Evolutionary conservation across 345 rosid genomes (phyloP), one percentile per base, ranked within the genome.

Genomic region (Nasturtium officinale): DNA sequence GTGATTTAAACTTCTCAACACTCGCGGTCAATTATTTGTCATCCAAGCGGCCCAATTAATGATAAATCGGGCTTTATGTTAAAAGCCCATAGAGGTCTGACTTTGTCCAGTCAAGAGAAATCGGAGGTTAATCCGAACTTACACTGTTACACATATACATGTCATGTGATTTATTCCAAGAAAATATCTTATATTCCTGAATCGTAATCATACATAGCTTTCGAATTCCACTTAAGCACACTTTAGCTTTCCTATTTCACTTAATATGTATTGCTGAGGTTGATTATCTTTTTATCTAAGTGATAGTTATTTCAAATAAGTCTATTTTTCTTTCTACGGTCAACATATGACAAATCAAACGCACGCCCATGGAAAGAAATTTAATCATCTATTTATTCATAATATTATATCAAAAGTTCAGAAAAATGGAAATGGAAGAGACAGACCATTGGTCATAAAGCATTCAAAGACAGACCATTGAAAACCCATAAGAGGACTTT

Each of bases 1-100:
- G 80, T 28, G 61, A 77, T 77, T 77, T 67, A 77, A 76, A 70
- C 51, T 43, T 6, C 23, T 23, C 21, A 13, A 12, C 58, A 72
- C 12, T 21, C 10, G 5, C 18, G 65, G 51, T 65, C 17, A 21
- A 29, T 32, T 32, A 23, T 55, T 65, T 56, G 16, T 30, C 21
- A 61, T 17, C 16, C 25, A 35, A 7, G 0, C 7, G 61, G 73
- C 73, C 72, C 67, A 37, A 2, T 57, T 35, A 1, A 4, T 46
- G 7, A 23, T 1, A 43, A 0, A 9, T 23, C 63, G 46, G 73
- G 32, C 2, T 53, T 6, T 4, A 7, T n/a, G 10, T 15, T 20
- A 9, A 9, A 46, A 61, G 18, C 51, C 59, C 67, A 20, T 0
- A 3, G 13, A 7, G 4, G 12, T 35, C 3, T 58, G 9, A 17